phyloP scores from a whole-genome alignment of 768 basidiomycete genomes.

The Tulasnella calospora region DNA sequence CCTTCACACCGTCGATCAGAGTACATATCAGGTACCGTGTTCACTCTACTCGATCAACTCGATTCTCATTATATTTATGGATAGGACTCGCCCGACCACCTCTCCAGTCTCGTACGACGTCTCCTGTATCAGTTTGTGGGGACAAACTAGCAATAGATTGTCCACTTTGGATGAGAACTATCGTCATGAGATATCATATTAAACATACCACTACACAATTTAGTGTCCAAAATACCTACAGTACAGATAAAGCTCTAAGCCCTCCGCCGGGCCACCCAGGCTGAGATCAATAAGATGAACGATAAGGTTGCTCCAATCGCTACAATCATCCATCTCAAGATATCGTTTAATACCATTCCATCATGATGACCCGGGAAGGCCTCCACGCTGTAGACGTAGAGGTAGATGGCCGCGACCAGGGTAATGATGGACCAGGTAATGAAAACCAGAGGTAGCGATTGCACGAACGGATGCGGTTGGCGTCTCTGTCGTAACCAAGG shows the following conservation, averaged over 20 bases:
- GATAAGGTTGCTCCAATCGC: conserved; percentile 4
- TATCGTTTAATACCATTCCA: conserved; percentile 7
- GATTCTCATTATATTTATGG: neutral
- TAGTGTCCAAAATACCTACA: neutral
- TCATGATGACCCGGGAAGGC: conserved; percentile 9
- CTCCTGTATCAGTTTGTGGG: conserved; percentile 87
- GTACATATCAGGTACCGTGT: conserved; percentile 61
- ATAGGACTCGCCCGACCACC: conserved; percentile 68
- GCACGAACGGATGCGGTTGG: conserved; percentile 9
- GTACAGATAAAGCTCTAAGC: neutral
- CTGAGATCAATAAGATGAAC: conserved; percentile 13
- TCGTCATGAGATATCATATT: neutral
- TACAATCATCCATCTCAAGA: conserved; percentile 20
- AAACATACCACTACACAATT: neutral
- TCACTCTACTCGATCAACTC: neutral
- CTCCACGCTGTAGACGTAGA: conserved; percentile 10
- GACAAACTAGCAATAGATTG: conserved; percentile 52
- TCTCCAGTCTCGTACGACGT: conserved; percentile 73
- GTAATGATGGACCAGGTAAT: conserved; percentile 11
- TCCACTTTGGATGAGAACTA: neutral
- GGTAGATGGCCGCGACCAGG: conserved; percentile 4
- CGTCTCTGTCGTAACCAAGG: neutral
- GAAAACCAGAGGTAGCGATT: conserved; percentile 19
- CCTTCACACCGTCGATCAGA: conserved; percentile 41
- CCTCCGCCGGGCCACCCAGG: neutral